phyloP scores from a whole-genome alignment of 352 stramenopile genomes.

The Phytopythium ostracodes region DNA sequence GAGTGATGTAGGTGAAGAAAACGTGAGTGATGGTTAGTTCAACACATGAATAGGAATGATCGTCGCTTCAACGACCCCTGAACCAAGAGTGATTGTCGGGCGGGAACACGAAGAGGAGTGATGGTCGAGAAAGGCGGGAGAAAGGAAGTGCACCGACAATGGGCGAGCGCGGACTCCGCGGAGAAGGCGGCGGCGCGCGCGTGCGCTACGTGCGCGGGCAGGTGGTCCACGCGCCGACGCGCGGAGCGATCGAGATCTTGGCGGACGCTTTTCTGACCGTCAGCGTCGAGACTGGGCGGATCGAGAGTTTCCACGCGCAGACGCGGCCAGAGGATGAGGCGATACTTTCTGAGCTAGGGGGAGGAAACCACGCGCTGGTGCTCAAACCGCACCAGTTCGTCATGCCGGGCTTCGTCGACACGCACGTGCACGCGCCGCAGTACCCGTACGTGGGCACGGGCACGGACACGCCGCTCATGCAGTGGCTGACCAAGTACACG shows the following conservation, averaged over 20 bases:
- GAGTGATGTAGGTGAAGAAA: not conserved
- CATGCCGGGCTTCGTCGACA: slow-evolving; percentile 89
- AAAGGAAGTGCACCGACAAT: too few relatives aligned
- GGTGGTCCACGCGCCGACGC: slow-evolving; percentile 37
- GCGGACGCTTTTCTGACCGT: slow-evolving; percentile 45
- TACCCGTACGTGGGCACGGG: slow-evolving; percentile 87
- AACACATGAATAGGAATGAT: not conserved
- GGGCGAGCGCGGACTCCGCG: too few relatives aligned
- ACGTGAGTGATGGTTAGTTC: not conserved
- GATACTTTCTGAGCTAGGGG: slow-evolving; percentile 1
- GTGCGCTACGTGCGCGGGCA: slow-evolving; percentile 36
- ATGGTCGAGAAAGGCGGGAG: too few relatives aligned
- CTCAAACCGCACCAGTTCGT: slow-evolving; percentile 54
- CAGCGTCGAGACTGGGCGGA: slow-evolving; percentile 26
- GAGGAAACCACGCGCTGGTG: slow-evolving; percentile 9
- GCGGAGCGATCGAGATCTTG: slow-evolving; percentile 33
- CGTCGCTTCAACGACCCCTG: not conserved
- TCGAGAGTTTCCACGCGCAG: slow-evolving; percentile 32
- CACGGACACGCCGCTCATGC: slow-evolving; percentile 87
- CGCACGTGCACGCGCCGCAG: slow-evolving; percentile 90
- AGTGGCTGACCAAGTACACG: slow-evolving; percentile 90
- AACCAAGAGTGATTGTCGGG: not conserved
- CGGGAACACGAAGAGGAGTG: too few relatives aligned
- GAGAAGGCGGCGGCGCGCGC: not conserved
- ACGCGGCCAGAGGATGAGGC: slow-evolving; percentile 20